Base-by-base conservation (phyloP, 2,329 filamentous ascomycete species). In the Fusarium anguioides region DNA sequence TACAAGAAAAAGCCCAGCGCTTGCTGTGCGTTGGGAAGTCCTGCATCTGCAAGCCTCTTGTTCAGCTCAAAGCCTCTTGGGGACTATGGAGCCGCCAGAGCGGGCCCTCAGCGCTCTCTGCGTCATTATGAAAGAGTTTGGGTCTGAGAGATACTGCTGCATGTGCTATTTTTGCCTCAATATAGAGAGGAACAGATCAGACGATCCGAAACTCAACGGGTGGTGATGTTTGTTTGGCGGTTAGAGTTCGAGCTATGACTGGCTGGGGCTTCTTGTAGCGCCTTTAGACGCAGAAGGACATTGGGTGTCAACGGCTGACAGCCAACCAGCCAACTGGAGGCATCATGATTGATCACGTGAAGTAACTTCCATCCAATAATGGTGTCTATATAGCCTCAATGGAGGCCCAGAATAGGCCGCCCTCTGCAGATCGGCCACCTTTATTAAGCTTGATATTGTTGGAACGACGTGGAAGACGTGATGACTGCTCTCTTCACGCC, bases 161-260 rank as follows among this genome's bases (percentile, higher is more conserved):
- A 64, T 35, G 41, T 44, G 36, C 64, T 68, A 68, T 68, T 66
- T 69, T 69, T 47, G 52, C 45, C 21, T 26, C 17, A 33, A 33
- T 26, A 50, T 52, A 21, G 9, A 29, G 41, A 55, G 26, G 35
- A 37, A 46, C 35, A 49, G 24, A 55, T 63, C 37, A 48, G 60
- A 60, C 54, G 35, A 60, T 41, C 23, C 59, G 62, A 62, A 63
- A 64, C 58, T 56, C 50, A 31, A 66, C 57, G 49, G 52, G 44
- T 15, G 33, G 24, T 27, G 57, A 62, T 56, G 67, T 67, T 69
- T 52, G 65, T 46, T 49, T 65, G 57, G 71, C 71, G 71, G 69
- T 66, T 73, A 72, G 56, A 62, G 50, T 39, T 57, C 39, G 61
- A 55, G 55, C 54, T 31, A 50, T 73, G 69, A 73, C 51, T 73